Conservation (phyloP, 2,329 filamentous ascomycete genomes). For the Leptoxyphium fumago region DNA sequence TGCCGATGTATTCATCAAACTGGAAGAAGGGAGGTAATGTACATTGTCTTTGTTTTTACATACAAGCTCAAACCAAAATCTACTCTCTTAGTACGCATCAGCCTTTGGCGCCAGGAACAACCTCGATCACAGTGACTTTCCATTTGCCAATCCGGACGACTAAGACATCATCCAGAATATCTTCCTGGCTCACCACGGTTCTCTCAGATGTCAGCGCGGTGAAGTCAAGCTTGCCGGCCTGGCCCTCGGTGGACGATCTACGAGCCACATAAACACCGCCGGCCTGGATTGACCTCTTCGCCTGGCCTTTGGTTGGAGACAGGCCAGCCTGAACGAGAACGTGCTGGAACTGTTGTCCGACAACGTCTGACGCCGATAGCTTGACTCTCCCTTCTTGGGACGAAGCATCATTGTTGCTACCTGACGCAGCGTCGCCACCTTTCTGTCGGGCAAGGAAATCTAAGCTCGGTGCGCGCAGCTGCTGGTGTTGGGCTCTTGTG, state of each 20-base stretch:
- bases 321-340: conserved; percentile 20
- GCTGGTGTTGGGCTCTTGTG: conserved; percentile 43
- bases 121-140: conserved; percentile 42
- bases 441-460: conserved; percentile 1
- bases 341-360: conserved; percentile 12
- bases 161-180: conserved; percentile 42
- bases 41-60: no score
- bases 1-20: no score
- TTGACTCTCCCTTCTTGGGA: conserved; percentile 16
- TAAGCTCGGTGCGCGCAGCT: conserved; percentile 22
- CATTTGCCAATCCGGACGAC: conserved; percentile 45
- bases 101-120: conserved; percentile 22
- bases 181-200: conserved; percentile 40
- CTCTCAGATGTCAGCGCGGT: conserved; percentile 47
- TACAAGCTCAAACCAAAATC: no score
- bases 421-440: neutral
- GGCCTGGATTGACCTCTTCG: conserved; percentile 14
- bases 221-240: conserved; percentile 41
- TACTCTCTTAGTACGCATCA: no score
- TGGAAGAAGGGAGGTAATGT: no score
- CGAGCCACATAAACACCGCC: conserved; percentile 20
- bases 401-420: conserved; percentile 7
- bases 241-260: conserved; percentile 26
- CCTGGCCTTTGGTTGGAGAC: conserved; percentile 16
- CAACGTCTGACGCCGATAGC: conserved; percentile 15